Conservation (phyloP, 106 monocot species). For the Vanilla planifolia region DNA sequence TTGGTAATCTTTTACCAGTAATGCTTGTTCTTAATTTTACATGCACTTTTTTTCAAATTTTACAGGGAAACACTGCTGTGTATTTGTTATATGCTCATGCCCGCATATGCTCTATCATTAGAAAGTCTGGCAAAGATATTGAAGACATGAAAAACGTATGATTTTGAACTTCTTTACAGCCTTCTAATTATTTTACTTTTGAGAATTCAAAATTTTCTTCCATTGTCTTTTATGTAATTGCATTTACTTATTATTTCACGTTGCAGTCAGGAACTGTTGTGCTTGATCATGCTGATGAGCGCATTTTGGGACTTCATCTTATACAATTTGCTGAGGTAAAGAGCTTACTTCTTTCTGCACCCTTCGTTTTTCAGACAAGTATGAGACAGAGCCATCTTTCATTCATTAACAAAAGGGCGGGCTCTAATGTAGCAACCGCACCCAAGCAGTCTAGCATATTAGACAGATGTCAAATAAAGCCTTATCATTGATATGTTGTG, state of each 20-base stretch:
- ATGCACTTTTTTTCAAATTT: conserved; percentile 1
- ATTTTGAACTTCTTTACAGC: neutral
- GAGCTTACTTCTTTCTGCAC: too few species aligned
- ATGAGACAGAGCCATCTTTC: too few species aligned
- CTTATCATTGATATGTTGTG: too few species aligned
- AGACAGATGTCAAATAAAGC: too few species aligned
- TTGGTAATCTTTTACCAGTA: neutral
- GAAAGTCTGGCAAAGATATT: conserved; percentile 79
- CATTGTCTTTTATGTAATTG: neutral
- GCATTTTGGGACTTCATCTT: conserved; percentile 69
- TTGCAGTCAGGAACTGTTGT: conserved; percentile 47
- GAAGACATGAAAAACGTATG: conserved; percentile 70
- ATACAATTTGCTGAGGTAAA: conserved; percentile 90
- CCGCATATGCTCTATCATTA: conserved; percentile 92
- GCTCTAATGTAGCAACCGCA: too few species aligned
- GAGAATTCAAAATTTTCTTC: neutral
- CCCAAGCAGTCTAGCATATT: too few species aligned
- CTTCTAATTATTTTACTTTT: neutral
- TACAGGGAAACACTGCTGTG: conserved; percentile 92
- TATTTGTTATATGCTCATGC: conserved; percentile 97
- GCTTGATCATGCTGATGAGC: conserved; percentile 73
- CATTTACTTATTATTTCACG: conserved; percentile 1
- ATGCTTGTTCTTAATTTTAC: neutral
- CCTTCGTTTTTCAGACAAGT: too few species aligned
- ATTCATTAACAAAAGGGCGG: too few species aligned